Evolutionary conservation across 495 filamentous ascomycete species (phyloP), one percentile per base, ranked within the genome.

Genomic region (Podospora pseudocomata): DNA sequence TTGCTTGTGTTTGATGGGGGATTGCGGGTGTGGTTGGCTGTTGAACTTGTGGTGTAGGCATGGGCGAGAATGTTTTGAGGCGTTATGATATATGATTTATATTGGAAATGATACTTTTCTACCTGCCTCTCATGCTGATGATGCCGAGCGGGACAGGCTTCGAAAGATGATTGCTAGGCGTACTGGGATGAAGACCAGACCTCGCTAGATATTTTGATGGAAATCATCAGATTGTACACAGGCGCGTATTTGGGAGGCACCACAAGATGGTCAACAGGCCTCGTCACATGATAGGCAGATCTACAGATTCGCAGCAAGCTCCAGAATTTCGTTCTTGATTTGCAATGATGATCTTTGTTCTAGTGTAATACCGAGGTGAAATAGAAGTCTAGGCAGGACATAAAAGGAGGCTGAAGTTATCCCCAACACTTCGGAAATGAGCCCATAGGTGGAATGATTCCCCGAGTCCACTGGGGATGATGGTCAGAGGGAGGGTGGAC

Each of bases 11-110:
- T 23, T 59, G 13, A 59, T 9, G 7, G 19, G 56, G 19, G 19
- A 20, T 20, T 59, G 19, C 56, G n/a, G 19, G 56, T 58, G 56
- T 58, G 56, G 19, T 58, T 20, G 56, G n/a, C 56, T 20, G 7
- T 49, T 16, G 6, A 13, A 61, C 7, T 61, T 18, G 18, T 28
- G 59, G 27, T 20, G 49, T 58, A 44, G 49, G 39, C 53, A 53
- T 39, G 67, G 67, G 54, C 63, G 64, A 67, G 56, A 61, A 67
- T 60, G 30, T 70, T 60, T 56, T 65, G 70, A 75, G 73, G 72
- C 71, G 72, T 30, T 75, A 72, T 66, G 73, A 73, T 66, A 49
- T 16, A 73, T 69, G 70, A 75, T 72, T 71, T 68, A 73, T 68
- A 49, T 65, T 56, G 71, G 62, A 64, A 75, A 75, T 70, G 72